These are phyloP conservation scores for Hypoxylon trugodes DNA, from an alignment of 495 filamentous ascomycete genomes.

Conservation along the genomic window DNA sequence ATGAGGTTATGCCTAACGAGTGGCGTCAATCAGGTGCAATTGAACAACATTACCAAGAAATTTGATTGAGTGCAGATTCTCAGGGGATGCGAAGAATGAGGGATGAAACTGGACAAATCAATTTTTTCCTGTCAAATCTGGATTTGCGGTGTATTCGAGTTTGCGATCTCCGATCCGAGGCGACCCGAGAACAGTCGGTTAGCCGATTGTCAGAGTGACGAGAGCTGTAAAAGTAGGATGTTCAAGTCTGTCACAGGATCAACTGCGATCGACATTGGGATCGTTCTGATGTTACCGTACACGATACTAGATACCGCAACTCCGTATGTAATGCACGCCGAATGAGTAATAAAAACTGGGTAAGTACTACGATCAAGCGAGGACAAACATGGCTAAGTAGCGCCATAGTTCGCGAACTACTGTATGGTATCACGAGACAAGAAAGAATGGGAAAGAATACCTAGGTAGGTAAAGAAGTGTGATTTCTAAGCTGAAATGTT, in stretches of 20 bases:
- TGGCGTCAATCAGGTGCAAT: background rate
- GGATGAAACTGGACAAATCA: too few relatives aligned
- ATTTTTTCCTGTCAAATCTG: too few relatives aligned
- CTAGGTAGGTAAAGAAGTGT: too few relatives aligned
- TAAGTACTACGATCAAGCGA: constrained; percentile 12
- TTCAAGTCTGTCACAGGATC: constrained; percentile 20
- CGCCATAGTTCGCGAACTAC: constrained; percentile 8
- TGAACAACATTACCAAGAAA: background rate
- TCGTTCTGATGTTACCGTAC: constrained; percentile 11
- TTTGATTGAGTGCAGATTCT: too few relatives aligned
- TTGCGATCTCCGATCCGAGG: constrained; percentile 14
- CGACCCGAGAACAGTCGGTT: constrained; percentile 13
- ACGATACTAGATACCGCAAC: constrained; percentile 13
- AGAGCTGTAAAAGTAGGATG: constrained; percentile 5
- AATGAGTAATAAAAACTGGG: constrained; percentile 21
- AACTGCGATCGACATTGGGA: constrained; percentile 25
- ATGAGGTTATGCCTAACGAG: background rate
- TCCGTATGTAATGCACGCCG: constrained; percentile 20
- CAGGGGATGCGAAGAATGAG: too few relatives aligned
- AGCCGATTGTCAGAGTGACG: constrained; percentile 2
- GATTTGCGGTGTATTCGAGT: background rate
- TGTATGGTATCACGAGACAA: constrained; percentile 14
- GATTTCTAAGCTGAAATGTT: constrained; percentile 34
- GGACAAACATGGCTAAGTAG: constrained; percentile 22
- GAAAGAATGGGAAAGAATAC: constrained; percentile 11